Evolutionary conservation across 1,139 yeast genomes (phyloP), one percentile per base, ranked within the genome.

Genomic region (Hanseniaspora sp.): DNA sequence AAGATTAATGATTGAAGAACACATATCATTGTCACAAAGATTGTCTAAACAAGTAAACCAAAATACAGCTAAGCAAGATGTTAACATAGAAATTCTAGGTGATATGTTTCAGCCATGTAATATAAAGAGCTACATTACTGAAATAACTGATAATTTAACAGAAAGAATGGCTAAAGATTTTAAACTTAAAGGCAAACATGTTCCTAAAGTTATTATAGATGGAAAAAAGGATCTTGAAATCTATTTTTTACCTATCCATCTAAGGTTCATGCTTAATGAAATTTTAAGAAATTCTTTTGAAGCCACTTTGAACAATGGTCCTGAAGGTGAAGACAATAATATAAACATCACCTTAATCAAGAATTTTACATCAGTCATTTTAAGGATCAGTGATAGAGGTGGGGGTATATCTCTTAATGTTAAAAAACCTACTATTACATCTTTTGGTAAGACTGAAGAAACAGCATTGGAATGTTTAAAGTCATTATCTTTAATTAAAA

Each of bases 1-100:
- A 68, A 73, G 97, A 61, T 83, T 90, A 49, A 84, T 90, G 59
- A 88, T 87, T 41, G 95, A 90, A 68, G 95, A 90, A 65, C 97
- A 90, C 68, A 70, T 86, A 52, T 79, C 94, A 8, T 74, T 90
- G 53, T 79, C 95, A 0, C 78, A 80, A 46, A 51, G 54, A 51
- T 18, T 51, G 12, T 17, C 54, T 1, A 18, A 11, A 1, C 13
- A 30, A 8, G 3, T 8, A 5, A 9, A 38, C 12, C 6, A 29
- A 79, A 83, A 57, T 84, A 68, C 63, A 53, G 68, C 70, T 55
- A 67, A 68, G 12, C 65, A 66, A 57, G 62, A 64, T 44, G 69
- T 69, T 62, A 76, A 62, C 68, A 71, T 68, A 28, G 55, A 64
- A 42, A 86, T 81, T 59, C 79, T 90, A 59, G 96, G 97, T 38